Percentiles rank a stretch among this genome's conserved stretches.
Evolutionary conservation across 805 yeast species (phyloP).

Genomic region (Yamadazyma sp.): DNA sequence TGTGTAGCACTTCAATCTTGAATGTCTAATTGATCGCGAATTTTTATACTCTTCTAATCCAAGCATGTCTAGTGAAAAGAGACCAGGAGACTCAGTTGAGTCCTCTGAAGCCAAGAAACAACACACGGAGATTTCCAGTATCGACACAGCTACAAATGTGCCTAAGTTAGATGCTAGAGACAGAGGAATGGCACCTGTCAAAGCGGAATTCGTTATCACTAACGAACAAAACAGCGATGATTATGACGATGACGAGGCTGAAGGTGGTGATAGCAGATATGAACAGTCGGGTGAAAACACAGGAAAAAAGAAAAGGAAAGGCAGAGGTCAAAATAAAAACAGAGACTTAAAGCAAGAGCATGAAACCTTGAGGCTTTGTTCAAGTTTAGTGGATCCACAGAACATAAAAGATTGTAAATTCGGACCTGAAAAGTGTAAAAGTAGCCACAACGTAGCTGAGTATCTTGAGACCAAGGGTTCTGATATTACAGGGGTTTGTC

Average conservation of each 20-base stretch:
- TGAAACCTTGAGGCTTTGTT: slow-evolving; percentile 66
- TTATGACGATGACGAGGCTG: slow-evolving; percentile 45
- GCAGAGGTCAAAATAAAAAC: slow-evolving; percentile 80
- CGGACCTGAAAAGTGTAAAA: slow-evolving; percentile 72
- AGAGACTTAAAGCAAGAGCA: slow-evolving; percentile 71
- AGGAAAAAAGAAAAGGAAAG: slow-evolving; percentile 41
- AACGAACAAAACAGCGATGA: slow-evolving; percentile 35
- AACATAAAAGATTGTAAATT: slow-evolving; percentile 50
- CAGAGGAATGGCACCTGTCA: slow-evolving; percentile 73
- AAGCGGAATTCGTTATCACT: slow-evolving; percentile 63
- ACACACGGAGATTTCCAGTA: slow-evolving; percentile 9
- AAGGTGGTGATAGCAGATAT: slow-evolving; percentile 37
- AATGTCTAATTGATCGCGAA: too few relatives aligned
- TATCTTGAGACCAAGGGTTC: slow-evolving; percentile 66
- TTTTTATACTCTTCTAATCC: too few relatives aligned
- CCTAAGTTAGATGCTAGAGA: slow-evolving; percentile 4
- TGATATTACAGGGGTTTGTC: slow-evolving; percentile 79
- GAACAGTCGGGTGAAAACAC: slow-evolving; percentile 25
- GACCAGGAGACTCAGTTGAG: slow-evolving; percentile 10
- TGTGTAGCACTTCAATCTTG: too few relatives aligned
- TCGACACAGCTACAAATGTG: background rate
- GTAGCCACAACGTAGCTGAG: slow-evolving; percentile 67
- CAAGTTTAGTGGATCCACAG: slow-evolving; percentile 57
- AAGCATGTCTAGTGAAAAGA: slow-evolving; percentile 9
- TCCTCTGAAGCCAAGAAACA: slow-evolving; percentile 12